Evolutionary conservation across 441 rosid species (phyloP), one percentile per base, ranked within the genome.

Genomic region (Capsella rubella): DNA sequence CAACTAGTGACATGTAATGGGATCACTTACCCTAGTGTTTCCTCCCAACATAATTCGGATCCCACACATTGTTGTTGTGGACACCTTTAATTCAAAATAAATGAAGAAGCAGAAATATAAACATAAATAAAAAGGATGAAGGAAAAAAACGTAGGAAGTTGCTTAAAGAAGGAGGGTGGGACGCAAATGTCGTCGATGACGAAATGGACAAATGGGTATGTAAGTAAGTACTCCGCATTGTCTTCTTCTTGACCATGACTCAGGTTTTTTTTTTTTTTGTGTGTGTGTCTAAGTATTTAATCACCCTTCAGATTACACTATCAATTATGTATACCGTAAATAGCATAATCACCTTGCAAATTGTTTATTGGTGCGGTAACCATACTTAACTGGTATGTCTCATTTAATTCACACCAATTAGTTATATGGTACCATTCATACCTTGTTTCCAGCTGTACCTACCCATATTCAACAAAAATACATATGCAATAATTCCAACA

Each of bases 131-230:
- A 1, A 21, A 37, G 45, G 45, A 58, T 29, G 56, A 66, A 50
- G 37, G 25, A 28, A 49, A 28, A 66, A 64, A 76, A 70, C 80
- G 76, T 77, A 71, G 72, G 80, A 77, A 47, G 72, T 70, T 77
- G 76, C 80, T 77, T 65, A 64, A 77, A 71, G 63, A 11, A 59
- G 80, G 61, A 71, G 13, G 49, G 72, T 64, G 35, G 79, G 60
- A 70, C 75, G 67, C 34, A 70, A 63, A 69, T 76, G 67, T 64
- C 75, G 66, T 76, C 55, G 60, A 56, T 51, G 63, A 57, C 50
- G 72, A 77, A 77, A 64, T 64, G 67, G 51, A 65, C 72, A 57
- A 70, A 56, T 64, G 67, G 7, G 61, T 16, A 45, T 54, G 25
- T 61, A 51, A 43, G 55, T 15, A 71, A 71, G 49, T 70, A 76